These are phyloP conservation scores for Xylaria polymorpha DNA, from an alignment of 2,329 filamentous ascomycete genomes.

Conservation along the genomic window DNA sequence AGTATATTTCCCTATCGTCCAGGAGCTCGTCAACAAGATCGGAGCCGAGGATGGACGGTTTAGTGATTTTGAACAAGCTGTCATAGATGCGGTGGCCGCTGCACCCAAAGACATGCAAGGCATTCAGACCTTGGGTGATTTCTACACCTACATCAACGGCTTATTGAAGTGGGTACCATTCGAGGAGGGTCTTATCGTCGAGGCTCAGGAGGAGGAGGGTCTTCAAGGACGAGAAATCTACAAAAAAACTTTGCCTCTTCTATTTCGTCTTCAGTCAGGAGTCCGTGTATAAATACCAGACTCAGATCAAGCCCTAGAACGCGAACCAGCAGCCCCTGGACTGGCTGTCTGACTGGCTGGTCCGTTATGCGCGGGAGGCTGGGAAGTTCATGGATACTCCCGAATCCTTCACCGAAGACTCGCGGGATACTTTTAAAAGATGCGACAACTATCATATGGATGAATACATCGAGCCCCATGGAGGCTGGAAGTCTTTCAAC, in stretches of 20 bases:
- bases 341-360: conserved; percentile 26
- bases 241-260: conserved; percentile 16
- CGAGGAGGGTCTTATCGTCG: not conserved
- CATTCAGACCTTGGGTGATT: conserved; percentile 2
- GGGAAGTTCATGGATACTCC: conserved; percentile 18
- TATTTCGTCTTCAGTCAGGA: conserved; percentile 20
- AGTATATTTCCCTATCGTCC: not conserved
- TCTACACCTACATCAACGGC: conserved; percentile 4
- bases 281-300: not conserved
- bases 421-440: conserved; percentile 5
- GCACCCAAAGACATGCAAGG: conserved; percentile 9
- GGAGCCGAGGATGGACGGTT: not conserved
- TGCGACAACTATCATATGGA: not conserved
- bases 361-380: conserved; percentile 16
- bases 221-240: conserved; percentile 15
- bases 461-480: conserved; percentile 5
- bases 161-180: conserved; percentile 15
- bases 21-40: not conserved
- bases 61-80: not conserved
- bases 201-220: not conserved
- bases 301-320: conserved; percentile 2
- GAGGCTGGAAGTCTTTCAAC: conserved; percentile 31
- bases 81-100: not conserved
- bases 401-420: conserved; percentile 8
- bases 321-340: not conserved